Evolutionary conservation across 306 rosid species (phyloP).

Genomic region (Pterocarpus santalinus): DNA sequence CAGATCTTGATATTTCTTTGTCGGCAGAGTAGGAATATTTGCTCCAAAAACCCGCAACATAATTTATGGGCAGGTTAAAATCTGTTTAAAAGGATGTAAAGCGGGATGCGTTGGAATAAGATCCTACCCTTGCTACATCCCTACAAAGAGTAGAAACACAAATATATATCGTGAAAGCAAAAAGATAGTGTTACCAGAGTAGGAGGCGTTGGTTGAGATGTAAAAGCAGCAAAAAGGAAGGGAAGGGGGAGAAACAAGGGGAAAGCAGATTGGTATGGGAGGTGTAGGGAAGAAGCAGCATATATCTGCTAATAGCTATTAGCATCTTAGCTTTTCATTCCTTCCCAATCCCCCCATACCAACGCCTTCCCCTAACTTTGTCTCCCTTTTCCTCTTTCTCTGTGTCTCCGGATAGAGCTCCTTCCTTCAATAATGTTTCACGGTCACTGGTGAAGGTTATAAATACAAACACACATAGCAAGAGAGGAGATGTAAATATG

Average conservation of each 20-base stretch:
- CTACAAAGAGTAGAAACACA: not conserved
- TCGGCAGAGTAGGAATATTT: no score
- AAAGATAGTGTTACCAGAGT: not conserved
- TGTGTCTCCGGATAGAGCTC: not conserved
- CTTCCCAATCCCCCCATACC: slow-evolving; percentile 46
- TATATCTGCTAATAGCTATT: not conserved
- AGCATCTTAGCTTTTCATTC: not conserved
- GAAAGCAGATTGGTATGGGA: slow-evolving; percentile 43
- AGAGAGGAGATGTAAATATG: no score
- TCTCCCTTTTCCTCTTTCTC: slow-evolving; percentile 26
- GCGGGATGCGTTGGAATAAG: no score
- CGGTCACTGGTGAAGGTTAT: no score
- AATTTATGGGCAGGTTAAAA: no score
- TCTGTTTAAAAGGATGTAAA: no score
- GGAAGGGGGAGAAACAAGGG: slow-evolving; percentile 40
- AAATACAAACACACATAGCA: not conserved
- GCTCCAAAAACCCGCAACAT: no score
- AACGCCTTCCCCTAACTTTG: slow-evolving; percentile 36
- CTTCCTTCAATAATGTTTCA: no score
- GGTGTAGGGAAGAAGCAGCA: slow-evolving; percentile 41
- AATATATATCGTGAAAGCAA: not conserved
- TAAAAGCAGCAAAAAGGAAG: no score
- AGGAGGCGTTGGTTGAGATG: no score
- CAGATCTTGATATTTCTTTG: no score
- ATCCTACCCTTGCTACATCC: not conserved